phyloP scores from a whole-genome alignment of 441 rosid species.

The Sinapis alba region DNA sequence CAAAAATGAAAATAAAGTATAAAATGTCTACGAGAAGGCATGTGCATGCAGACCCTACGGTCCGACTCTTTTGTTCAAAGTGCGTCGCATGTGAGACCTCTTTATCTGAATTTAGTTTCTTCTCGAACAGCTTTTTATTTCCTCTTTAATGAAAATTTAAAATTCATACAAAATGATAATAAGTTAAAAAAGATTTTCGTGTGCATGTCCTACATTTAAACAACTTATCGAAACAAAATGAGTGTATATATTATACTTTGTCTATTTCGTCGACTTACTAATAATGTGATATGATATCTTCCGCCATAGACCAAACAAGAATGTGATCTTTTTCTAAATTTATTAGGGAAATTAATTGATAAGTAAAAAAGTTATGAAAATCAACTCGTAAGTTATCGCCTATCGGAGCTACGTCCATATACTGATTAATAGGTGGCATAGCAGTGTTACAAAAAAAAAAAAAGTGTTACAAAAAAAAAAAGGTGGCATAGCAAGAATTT shows the following conservation, averaged over 20 bases:
- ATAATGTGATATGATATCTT: background rate
- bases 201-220: conserved; percentile 30
- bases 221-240: conserved; percentile 35
- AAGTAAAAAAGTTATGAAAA: background rate
- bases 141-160: background rate
- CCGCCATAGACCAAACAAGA: conserved; percentile 5
- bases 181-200: conserved; percentile 28
- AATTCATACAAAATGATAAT: conserved; percentile 9
- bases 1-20: conserved; percentile 10
- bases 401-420: background rate
- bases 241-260: conserved; percentile 32
- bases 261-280: conserved; percentile 17
- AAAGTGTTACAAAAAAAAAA: no score
- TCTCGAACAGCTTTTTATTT: conserved; percentile 25
- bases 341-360: background rate
- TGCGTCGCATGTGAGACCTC: conserved; percentile 45
- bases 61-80: conserved; percentile 37
- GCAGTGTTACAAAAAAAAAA: no score
- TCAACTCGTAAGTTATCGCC: background rate
- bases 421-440: no score
- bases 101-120: conserved; percentile 39
- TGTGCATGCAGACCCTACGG: conserved; percentile 44
- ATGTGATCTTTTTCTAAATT: background rate
- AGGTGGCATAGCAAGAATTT: no score
- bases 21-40: conserved; percentile 38